Evolutionary conservation across 2,329 filamentous ascomycete species (phyloP).

Genomic region (Colletotrichum destructivum): DNA sequence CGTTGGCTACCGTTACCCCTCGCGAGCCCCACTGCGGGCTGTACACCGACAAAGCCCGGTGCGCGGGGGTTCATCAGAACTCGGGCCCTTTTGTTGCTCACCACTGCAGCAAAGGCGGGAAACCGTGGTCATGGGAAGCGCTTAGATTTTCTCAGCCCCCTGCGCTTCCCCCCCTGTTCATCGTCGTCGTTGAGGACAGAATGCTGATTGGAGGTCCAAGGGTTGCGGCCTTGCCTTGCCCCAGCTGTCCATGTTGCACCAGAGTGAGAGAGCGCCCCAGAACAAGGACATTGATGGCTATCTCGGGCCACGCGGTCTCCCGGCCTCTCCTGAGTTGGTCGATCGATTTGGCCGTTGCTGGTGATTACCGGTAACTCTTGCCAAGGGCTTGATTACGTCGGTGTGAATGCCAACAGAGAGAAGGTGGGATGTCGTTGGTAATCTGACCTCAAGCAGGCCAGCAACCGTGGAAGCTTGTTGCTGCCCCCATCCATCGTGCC

Average conservation of each 20-base stretch:
- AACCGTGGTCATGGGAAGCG: conserved; percentile 30
- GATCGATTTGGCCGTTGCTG: background rate
- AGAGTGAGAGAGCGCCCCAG: background rate
- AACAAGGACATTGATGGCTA: background rate
- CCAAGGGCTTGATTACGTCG: conserved; percentile 5
- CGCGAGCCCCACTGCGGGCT: conserved; percentile 34
- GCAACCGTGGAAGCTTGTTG: conserved; percentile 24
- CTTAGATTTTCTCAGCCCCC: conserved; percentile 12
- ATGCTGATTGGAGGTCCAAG: background rate
- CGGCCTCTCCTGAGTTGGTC: background rate
- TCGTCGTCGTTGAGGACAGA: background rate
- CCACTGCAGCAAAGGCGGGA: conserved; percentile 4
- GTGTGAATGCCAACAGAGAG: background rate
- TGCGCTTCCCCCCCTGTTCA: background rate
- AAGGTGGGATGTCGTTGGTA: conserved; percentile 33
- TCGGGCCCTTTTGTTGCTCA: conserved; percentile 27
- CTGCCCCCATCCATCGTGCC: conserved; percentile 31
- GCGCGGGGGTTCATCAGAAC: conserved; percentile 37
- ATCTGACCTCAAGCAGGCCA: conserved; percentile 14
- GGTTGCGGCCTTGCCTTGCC: background rate
- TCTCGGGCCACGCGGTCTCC: background rate
- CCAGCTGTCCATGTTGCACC: conserved; percentile 3
- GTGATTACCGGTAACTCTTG: background rate
- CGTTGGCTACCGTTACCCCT: conserved; percentile 30
- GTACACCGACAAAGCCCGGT: conserved; percentile 34